Conservation (phyloP, 192 early-diverging fungal genomes). For the Chytriomyces sp. region DNA sequence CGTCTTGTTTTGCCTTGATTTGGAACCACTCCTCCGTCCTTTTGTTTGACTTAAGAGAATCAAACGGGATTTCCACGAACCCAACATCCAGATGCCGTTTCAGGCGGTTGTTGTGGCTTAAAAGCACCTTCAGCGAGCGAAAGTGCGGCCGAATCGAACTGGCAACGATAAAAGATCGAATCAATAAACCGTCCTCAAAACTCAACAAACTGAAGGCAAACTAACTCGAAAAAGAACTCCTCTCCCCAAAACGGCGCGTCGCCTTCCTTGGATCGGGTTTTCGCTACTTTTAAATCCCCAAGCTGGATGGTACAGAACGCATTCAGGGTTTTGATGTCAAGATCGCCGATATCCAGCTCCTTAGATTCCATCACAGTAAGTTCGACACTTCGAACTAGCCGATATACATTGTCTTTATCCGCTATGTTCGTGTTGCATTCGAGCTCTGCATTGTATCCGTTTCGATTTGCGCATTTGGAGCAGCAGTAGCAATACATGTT, state of each 20-base stretch:
- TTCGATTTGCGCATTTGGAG: conserved; percentile 15
- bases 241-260: conserved; percentile 58
- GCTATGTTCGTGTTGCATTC: conserved; percentile 17
- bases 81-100: conserved; percentile 45
- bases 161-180: not conserved
- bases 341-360: conserved; percentile 33
- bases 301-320: conserved; percentile 43
- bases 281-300: conserved; percentile 52
- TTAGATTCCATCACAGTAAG: conserved; percentile 51
- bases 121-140: conserved; percentile 32
- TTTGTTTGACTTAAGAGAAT: conserved; percentile 30
- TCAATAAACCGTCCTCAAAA: not conserved
- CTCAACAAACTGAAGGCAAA: not conserved
- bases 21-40: conserved; percentile 47
- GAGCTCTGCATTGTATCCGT: conserved; percentile 28
- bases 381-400: conserved; percentile 28
- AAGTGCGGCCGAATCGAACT: conserved; percentile 46
- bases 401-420: conserved; percentile 26
- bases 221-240: conserved; percentile 43
- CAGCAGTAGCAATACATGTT: conserved; percentile 40
- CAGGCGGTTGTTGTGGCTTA: conserved; percentile 45
- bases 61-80: conserved; percentile 45
- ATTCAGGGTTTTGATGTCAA: not conserved
- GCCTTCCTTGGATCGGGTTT: conserved; percentile 43
- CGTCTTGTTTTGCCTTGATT: conserved; percentile 31